Evolutionary conservation across 1,284 basidiomycete species (phyloP), one percentile per base, ranked within the genome.

Genomic region (Moesziomyces sp.): DNA sequence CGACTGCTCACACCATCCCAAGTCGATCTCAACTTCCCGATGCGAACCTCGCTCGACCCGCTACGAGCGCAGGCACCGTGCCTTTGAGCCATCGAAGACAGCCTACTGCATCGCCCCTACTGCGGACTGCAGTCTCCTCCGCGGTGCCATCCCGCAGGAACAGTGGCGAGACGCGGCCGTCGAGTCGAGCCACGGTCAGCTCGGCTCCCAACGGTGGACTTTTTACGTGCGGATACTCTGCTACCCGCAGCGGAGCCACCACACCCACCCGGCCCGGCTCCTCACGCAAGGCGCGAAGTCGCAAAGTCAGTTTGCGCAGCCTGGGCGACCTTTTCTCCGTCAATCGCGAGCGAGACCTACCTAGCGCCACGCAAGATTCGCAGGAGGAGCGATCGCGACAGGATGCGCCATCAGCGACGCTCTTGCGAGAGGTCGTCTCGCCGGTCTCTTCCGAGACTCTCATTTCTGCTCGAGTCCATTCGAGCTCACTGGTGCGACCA

Each of bases 401-500:
- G 14, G 14, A 5, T 11, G 8, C 23, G 3, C 24, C 53, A 9
- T 18, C 52, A 16, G 19, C 43, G 7, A 23, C 52, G 8, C 30
- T 63, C 5, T n/a, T 56, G 19, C 60, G 64, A 23, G 70, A 73
- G 43, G 51, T 58, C 18, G 50, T 73, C 23, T 46, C 70, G 23
- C 64, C 70, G 1, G 48, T 73, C 21, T 59, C 70, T 8, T 38
- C 42, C 6, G 70, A 73, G 47, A 19, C 58, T 23, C 70, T 73
- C 57, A 73, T 73, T 45, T 67, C 70, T 52, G 64, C 70, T 4
- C 59, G 70, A n/a, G 52, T 67, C 30, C 64, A 55, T 9, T n/a
- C 60, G 7, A 30, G 14, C 42, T 23, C 58, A 8, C 49, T 26
- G 0, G 14, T 30, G 21, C 54, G 71, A n/a, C 71, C 71, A 1